Evolutionary conservation across 108 stramenopile species (phyloP), one percentile per base, ranked within the genome.

Genomic region (Skeletonema marinoi): DNA sequence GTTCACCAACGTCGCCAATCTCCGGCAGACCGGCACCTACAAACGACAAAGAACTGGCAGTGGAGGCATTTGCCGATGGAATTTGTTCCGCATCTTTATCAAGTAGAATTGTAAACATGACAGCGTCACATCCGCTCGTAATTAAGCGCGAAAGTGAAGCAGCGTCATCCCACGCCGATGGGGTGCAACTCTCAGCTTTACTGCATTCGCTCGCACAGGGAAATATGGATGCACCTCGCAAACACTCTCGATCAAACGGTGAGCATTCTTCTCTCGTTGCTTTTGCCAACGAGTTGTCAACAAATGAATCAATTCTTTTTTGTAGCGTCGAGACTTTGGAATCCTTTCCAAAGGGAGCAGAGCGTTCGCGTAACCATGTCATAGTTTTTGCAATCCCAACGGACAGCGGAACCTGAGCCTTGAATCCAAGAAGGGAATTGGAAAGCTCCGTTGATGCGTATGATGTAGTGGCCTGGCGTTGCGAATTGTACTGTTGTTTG

Each of bases 141-240:
- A 92, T 63, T 30, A 68, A 60, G 68, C 73, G 76, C 8, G 90
- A 91, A 63, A 80, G 67, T 9, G 54, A 68, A 6, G 87, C 70
- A 13, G 88, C 81, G 48, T 88, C 88, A 58, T 95, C 93, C 73
- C 86, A 95, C 17, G 72, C 85, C 10, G 90, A 89, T 42, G 72
- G 75, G 1, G 86, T 86, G 54, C 93, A 95, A 68, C 85, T 83
- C 4, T 74, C 78, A 48, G 75, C 54, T 33, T 88, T 86, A 36
- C 89, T 79, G 68, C 93, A 95, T 66, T 95, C 93, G 10, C 89
- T 90, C 6, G 92, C 83, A 80, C 93, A 95, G 1, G 93, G 93
- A 79, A 91, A 95, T 13, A 92, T 88, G n/a, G 91, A 84, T 3
- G 83, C 63, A 10, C 89, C 93, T 25, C 81, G 88, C 8, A 92